These are phyloP conservation scores for Quercus ilex DNA, from an alignment of 306 rosid genomes.

Conservation along the genomic window DNA sequence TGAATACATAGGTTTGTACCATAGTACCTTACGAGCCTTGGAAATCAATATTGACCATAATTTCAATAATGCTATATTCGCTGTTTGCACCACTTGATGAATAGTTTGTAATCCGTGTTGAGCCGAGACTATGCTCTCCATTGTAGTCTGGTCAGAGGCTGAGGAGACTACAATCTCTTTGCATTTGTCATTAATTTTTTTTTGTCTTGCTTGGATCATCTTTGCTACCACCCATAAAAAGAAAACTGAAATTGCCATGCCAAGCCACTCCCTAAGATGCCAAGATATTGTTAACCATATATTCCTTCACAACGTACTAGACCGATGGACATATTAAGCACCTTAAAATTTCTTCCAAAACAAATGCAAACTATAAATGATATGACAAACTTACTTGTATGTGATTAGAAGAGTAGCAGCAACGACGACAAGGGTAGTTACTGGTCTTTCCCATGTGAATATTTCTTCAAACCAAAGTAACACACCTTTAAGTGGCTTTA, in stretches of 20 bases:
- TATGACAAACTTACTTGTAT: constrained; percentile 49
- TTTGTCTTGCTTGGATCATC: constrained; percentile 59
- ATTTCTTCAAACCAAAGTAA: constrained; percentile 55
- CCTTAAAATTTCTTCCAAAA: constrained; percentile 6
- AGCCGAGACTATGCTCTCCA: constrained; percentile 83
- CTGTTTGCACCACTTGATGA: constrained; percentile 57
- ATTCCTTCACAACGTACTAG: neutral
- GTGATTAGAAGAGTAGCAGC: constrained; percentile 46
- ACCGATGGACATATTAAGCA: neutral
- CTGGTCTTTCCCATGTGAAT: constrained; percentile 73
- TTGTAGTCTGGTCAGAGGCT: constrained; percentile 53
- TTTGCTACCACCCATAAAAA: constrained; percentile 51
- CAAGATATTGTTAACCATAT: neutral
- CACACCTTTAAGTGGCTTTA: constrained; percentile 52
- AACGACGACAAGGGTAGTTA: constrained; percentile 41
- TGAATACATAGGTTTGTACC: neutral
- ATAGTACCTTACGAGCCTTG: constrained; percentile 76
- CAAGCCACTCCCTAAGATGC: constrained; percentile 81
- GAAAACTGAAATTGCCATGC: constrained; percentile 65
- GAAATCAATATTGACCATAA: constrained; percentile 72
- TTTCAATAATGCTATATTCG: constrained; percentile 70
- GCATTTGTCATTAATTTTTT: constrained; percentile 39
- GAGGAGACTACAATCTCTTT: constrained; percentile 60
- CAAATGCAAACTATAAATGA: neutral
- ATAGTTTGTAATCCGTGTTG: constrained; percentile 66